Conservation (phyloP, 495 filamentous ascomycete species). For the Saxophila tyrrhenica region DNA sequence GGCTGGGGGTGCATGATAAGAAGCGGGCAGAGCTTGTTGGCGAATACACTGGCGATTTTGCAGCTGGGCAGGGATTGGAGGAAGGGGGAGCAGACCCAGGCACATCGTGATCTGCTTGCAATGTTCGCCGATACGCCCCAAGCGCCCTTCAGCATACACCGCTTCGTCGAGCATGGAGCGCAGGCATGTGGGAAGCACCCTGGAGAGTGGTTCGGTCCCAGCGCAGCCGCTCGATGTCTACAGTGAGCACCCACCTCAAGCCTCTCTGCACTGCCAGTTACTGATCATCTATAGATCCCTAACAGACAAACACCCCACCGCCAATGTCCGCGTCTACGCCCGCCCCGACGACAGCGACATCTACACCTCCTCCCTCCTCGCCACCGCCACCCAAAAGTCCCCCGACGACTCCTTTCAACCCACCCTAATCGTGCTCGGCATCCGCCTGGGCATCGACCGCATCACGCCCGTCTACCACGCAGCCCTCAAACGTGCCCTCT, state of each 20-base stretch:
- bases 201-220: slow-evolving; percentile 99
- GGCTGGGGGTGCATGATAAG: slow-evolving; percentile 99
- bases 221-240: slow-evolving; percentile 89
- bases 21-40: slow-evolving; percentile 85
- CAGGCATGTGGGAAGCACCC: slow-evolving; percentile 84
- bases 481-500: slow-evolving; percentile 65
- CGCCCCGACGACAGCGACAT: slow-evolving; percentile 85
- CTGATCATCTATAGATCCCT: slow-evolving; percentile 54
- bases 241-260: too few species aligned
- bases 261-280: slow-evolving; percentile 8
- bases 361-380: slow-evolving; percentile 77
- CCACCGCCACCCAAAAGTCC: slow-evolving; percentile 53
- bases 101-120: slow-evolving; percentile 63
- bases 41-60: slow-evolving; percentile 65
- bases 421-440: slow-evolving; percentile 78
- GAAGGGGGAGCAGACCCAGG: slow-evolving; percentile 41
- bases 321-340: slow-evolving; percentile 66
- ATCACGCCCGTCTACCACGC: slow-evolving; percentile 90
- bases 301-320: slow-evolving; percentile 44
- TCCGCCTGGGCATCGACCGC: slow-evolving; percentile 82
- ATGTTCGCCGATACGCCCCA: slow-evolving; percentile 79
- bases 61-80: slow-evolving; percentile 86
- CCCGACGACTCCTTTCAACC: slow-evolving; percentile 51
- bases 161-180: slow-evolving; percentile 82
- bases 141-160: slow-evolving; percentile 90